phyloP scores from a whole-genome alignment of 208 protist genomes.

The Trichomonas tenax region DNA sequence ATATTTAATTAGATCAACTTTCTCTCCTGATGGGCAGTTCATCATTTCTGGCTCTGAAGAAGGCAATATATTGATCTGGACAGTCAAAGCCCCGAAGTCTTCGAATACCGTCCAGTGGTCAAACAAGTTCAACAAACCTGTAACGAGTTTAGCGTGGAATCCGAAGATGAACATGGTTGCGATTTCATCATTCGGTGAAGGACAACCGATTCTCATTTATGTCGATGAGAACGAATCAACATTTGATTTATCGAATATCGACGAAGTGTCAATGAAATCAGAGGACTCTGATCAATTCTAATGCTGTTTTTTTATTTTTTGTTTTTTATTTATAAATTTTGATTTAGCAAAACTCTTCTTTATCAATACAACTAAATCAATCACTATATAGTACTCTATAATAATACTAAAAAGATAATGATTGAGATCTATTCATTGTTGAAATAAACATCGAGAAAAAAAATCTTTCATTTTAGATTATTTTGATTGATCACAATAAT shows the following conservation, averaged over 20 bases:
- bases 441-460: too few species aligned
- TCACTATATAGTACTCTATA: too few species aligned
- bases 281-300: neutral
- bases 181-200: conserved; percentile 5
- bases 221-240: neutral
- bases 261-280: neutral
- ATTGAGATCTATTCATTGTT: too few species aligned
- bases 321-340: neutral
- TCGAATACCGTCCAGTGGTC: neutral
- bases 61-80: neutral
- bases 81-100: neutral
- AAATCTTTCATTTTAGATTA: too few species aligned
- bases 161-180: neutral
- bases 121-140: neutral
- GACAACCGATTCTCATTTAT: neutral
- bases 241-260: neutral
- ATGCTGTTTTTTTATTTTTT: too few species aligned
- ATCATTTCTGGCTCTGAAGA: neutral
- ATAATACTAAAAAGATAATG: too few species aligned
- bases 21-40: neutral
- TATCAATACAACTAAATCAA: too few species aligned
- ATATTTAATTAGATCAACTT: neutral
- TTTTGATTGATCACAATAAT: too few species aligned
- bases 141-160: neutral
- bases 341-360: too few species aligned